Evolutionary conservation across 768 basidiomycete species (phyloP), one percentile per base, ranked within the genome.

Genomic region (Naganishia vishniacii): DNA sequence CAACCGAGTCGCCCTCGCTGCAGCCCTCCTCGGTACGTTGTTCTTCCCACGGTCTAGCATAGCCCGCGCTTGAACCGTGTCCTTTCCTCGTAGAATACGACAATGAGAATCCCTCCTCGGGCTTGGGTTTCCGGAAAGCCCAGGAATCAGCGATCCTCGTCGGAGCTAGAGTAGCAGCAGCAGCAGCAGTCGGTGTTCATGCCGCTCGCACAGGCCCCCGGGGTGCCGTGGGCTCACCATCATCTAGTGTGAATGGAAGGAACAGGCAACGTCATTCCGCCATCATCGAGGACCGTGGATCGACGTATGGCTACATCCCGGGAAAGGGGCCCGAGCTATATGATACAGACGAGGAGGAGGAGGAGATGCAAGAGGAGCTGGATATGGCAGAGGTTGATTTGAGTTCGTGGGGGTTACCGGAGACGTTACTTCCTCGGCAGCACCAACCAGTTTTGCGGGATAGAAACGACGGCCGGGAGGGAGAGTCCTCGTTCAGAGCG

Each of bases 361-460:
- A 48, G 51, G 32, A 15, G 3, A 53, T 37, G 51, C 32, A 37
- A 34, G 32, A 53, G n/a, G 51, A 53, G 20, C n/a, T 53, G 51
- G 53, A 56, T 26, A 56, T 56, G 53, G 51, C 51, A 16, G 65
- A 67, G 20, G 65, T 67, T 8, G 65, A 67, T 44, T 40, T 67
- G 0, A 45, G 46, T 12, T 59, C 51, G 11, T 67, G 65, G 65
- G 65, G 61, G 20, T 18, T 67, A 8, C 65, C 65, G 4, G 61
- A 67, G 25, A 53, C 41, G 13, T 41, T 59, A 13, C 25, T 53
- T 16, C 48, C 44, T 25, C 34, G 29, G 13, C 12, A 37, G 1
- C 18, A 11, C 5, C n/a, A n/a, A n/a, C n/a, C n/a, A n/a, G n/a
- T n/a, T n/a, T n/a, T n/a, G n/a, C n/a, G n/a, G n/a, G n/a, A n/a